These are phyloP conservation scores for Trichomonas tenax DNA, from an alignment of 208 protist species.

Conservation along the genomic window DNA sequence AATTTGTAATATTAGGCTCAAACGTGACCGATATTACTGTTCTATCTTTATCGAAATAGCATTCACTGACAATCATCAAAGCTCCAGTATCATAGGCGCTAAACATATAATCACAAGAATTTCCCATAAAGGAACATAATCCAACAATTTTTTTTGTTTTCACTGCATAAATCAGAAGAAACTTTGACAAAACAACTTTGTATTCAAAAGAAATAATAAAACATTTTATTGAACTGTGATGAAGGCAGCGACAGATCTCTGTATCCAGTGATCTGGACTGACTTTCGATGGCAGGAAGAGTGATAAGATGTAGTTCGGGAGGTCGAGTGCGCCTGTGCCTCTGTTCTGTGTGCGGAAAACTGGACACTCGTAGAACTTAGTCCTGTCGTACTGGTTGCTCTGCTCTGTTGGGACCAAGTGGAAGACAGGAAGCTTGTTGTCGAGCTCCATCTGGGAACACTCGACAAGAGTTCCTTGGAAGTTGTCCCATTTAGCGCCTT, in stretches of 20 bases:
- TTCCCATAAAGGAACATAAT: too few relatives aligned
- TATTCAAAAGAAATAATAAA: too few relatives aligned
- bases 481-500: constrained; percentile 75
- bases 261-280: not conserved
- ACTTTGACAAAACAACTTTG: too few relatives aligned
- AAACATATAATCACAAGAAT: too few relatives aligned
- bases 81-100: too few relatives aligned
- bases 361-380: not conserved
- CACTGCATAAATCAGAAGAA: too few relatives aligned
- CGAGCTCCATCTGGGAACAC: constrained; percentile 80
- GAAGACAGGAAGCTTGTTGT: constrained; percentile 81
- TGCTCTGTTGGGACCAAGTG: constrained; percentile 79
- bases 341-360: not conserved
- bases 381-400: not conserved
- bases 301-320: not conserved
- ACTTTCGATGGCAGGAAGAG: not conserved
- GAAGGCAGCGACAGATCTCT: not conserved
- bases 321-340: not conserved
- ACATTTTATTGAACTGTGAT: not conserved
- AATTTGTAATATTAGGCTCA: too few relatives aligned
- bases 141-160: too few relatives aligned
- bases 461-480: constrained; percentile 68
- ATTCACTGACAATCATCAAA: too few relatives aligned
- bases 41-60: too few relatives aligned
- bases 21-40: too few relatives aligned